Base-by-base conservation (phyloP, 2,329 filamentous ascomycete genomes). In the Zasmidium citrigriseum region DNA sequence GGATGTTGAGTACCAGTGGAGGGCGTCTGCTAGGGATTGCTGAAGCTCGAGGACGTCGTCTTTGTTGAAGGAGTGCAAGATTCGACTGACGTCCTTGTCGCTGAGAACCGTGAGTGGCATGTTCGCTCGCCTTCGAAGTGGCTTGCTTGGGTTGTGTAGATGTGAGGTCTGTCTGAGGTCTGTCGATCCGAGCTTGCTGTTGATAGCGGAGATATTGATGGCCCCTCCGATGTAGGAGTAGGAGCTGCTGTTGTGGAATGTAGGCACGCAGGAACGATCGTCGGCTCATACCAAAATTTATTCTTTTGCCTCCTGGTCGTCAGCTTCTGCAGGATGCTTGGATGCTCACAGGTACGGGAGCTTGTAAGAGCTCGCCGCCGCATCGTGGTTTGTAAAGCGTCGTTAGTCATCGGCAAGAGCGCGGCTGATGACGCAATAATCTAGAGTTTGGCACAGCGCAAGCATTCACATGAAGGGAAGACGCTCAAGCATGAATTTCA, bases 1-100 rank as follows among this genome's bases (percentile, higher is more conserved):
- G 2, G 83, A 81, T 14, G 84, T 86, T 0, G 86, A 88, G 67
- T 89, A 89, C 68, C 85, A 83, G 65, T 85, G 83, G 3, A 89
- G 76, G 0, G 84, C 83, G 59, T 86, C 82, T 22, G 82, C 81
- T 4, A 89, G 80, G 22, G 78, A 81, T 62, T 79, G 73, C 60
- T 87, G 85, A 7, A 88, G 75, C n/a, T 80, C 73, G 23, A 80
- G 67, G 24, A 88, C 79, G 64, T 87, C 84, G 54, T 85, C 80
- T 53, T 78, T 80, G 41, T 74, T 80, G 52, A 88, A 75, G 12
- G 82, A 80, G 48, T 83, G 77, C 7, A 88, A 78, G 7, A 88
- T 72, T 4, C 73, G 74, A 58, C 78, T 80, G 25, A 88, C 82
- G 63, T 87, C 81, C 12, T 76, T 66, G 66, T 84, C 80, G 22